These are phyloP conservation scores for Cystodermella granulosa DNA, from an alignment of 1,284 basidiomycete species.

Conservation along the genomic window DNA sequence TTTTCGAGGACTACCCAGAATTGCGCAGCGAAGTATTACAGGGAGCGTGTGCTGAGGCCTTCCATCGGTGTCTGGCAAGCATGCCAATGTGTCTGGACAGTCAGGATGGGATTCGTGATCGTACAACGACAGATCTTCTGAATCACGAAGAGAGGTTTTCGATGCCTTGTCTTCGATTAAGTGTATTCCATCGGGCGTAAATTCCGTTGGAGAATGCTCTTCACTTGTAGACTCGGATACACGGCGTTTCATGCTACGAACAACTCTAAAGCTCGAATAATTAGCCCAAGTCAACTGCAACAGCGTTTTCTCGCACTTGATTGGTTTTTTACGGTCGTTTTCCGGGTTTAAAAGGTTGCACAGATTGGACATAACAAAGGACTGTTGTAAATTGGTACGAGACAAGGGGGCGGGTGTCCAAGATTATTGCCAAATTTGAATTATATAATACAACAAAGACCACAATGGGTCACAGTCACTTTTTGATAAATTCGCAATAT, in stretches of 20 bases:
- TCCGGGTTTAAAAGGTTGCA: conserved; percentile 54
- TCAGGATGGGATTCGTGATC: conserved; percentile 62
- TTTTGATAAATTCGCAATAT: neutral
- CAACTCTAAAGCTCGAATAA: conserved; percentile 14
- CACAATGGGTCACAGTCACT: no score
- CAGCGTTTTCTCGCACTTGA: conserved; percentile 30
- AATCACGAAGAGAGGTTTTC: conserved; percentile 11
- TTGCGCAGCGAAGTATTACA: conserved; percentile 74
- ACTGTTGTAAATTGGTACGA: neutral
- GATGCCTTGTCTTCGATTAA: conserved; percentile 14
- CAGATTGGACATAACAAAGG: conserved; percentile 49
- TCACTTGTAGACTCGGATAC: conserved; percentile 18
- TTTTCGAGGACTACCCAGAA: conserved; percentile 66
- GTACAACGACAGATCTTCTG: conserved; percentile 22
- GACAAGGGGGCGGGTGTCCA: no score
- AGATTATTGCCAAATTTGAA: no score
- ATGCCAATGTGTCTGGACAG: conserved; percentile 69
- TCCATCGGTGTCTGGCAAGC: conserved; percentile 69
- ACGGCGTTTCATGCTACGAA: conserved; percentile 19
- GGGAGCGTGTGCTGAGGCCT: conserved; percentile 76
- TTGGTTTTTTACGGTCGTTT: conserved; percentile 30
- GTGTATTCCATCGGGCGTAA: no score
- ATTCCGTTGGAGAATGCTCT: conserved; percentile 17
- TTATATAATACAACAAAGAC: no score
- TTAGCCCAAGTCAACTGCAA: conserved; percentile 1